Evolutionary conservation across 2,329 filamentous ascomycete genomes (phyloP).

Genomic region (Camillea tinctor): DNA sequence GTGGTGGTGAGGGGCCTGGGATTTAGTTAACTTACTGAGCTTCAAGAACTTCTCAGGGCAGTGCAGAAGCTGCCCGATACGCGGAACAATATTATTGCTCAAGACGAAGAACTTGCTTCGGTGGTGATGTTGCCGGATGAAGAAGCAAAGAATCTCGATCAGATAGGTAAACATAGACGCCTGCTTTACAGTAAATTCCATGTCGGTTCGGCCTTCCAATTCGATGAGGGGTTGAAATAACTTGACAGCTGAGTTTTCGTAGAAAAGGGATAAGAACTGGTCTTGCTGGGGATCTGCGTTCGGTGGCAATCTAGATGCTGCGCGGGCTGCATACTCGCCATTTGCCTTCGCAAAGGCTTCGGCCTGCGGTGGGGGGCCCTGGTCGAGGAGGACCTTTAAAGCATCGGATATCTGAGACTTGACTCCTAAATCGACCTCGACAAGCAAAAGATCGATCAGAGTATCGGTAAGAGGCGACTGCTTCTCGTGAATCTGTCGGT

Average conservation of each 20-base stretch:
- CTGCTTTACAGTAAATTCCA: slow-evolving; percentile 75
- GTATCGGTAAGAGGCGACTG: slow-evolving; percentile 85
- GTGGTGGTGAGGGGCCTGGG: neutral
- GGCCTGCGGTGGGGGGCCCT: slow-evolving; percentile 46
- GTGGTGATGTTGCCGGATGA: slow-evolving; percentile 83
- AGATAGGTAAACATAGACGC: slow-evolving; percentile 89
- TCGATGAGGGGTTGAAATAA: slow-evolving; percentile 86
- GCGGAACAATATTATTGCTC: slow-evolving; percentile 71
- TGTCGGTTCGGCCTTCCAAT: slow-evolving; percentile 66
- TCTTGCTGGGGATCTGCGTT: slow-evolving; percentile 72
- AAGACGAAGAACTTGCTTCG: slow-evolving; percentile 88
- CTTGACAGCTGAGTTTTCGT: slow-evolving; percentile 79
- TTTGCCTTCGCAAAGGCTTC: slow-evolving; percentile 63
- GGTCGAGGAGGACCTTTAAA: slow-evolving; percentile 90
- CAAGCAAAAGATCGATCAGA: slow-evolving; percentile 84
- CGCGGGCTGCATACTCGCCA: slow-evolving; percentile 65
- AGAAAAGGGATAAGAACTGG: slow-evolving; percentile 82
- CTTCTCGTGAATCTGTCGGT: slow-evolving; percentile 86
- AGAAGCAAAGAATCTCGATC: slow-evolving; percentile 91
- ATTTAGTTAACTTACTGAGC: slow-evolving; percentile 61
- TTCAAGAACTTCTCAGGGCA: slow-evolving; percentile 91
- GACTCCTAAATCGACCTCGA: slow-evolving; percentile 89
- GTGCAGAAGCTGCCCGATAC: slow-evolving; percentile 77
- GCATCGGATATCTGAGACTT: slow-evolving; percentile 95
- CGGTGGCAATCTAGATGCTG: slow-evolving; percentile 48